Percentiles rank a stretch among this genome's conserved stretches.
phyloP scores from a whole-genome alignment of 2,329 filamentous ascomycete genomes.

The Hymenoscyphus fructigenus region DNA sequence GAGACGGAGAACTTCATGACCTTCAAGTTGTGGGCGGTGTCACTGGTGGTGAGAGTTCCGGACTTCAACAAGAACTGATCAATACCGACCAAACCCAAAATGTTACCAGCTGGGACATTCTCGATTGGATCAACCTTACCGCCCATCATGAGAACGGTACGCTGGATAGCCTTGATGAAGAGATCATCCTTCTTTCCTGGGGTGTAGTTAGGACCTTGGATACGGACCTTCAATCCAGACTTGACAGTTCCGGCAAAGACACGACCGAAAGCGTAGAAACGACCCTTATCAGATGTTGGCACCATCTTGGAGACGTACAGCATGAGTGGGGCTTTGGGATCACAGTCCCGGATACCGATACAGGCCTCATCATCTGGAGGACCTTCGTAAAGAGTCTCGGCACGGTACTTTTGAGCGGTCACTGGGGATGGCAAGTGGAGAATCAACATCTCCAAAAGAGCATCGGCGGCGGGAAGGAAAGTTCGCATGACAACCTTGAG shows the following conservation, averaged over 20 bases:
- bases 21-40: constrained; percentile 99
- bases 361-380: constrained; percentile 87
- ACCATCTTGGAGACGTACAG: constrained; percentile 99
- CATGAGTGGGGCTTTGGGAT: constrained; percentile 98
- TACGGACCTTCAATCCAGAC: constrained; percentile 99
- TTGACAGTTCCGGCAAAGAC: constrained; percentile 98
- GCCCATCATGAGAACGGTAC: constrained; percentile 99
- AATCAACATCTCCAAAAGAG: constrained; percentile 99
- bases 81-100: constrained; percentile 98
- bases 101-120: constrained; percentile 99
- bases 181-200: constrained; percentile 99
- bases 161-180: constrained; percentile 99
- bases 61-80: constrained; percentile 99
- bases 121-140: constrained; percentile 98
- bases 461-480: constrained; percentile 97
- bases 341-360: constrained; percentile 97
- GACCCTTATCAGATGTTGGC: constrained; percentile 98
- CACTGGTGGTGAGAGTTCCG: constrained; percentile 95
- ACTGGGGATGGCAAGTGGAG: constrained; percentile 96
- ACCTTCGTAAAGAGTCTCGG: constrained; percentile 98
- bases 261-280: constrained; percentile 99
- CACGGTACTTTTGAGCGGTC: constrained; percentile 96
- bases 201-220: constrained; percentile 98
- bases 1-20: constrained; percentile 99
- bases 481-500: constrained; percentile 98